Evolutionary conservation across 768 basidiomycete species (phyloP).

Genomic region (Steccherinum ochraceum): DNA sequence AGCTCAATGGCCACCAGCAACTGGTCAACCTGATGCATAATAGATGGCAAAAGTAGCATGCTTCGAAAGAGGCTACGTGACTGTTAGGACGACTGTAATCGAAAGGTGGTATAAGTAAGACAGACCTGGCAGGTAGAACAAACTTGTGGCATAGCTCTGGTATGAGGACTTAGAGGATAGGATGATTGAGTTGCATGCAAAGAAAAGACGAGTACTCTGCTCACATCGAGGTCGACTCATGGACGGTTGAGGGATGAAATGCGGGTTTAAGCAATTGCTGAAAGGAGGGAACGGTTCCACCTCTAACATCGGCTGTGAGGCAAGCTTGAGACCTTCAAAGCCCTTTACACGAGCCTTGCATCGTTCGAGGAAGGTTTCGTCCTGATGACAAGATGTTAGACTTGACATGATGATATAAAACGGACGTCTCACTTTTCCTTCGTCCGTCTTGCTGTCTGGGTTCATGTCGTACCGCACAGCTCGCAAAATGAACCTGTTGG

Average conservation of each 20-base stretch:
- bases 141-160: conserved; percentile 76
- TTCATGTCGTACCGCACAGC: conserved; percentile 59
- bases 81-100: too few species aligned
- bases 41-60: conserved; percentile 65
- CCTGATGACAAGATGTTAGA: conserved; percentile 38
- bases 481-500: conserved; percentile 57
- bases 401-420: conserved; percentile 6
- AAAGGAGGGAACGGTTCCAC: conserved; percentile 45
- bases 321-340: conserved; percentile 54
- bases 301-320: conserved; percentile 68
- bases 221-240: conserved; percentile 55
- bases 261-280: conserved; percentile 41
- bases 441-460: conserved; percentile 64
- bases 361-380: conserved; percentile 61
- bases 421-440: conserved; percentile 49
- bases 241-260: conserved; percentile 13
- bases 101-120: not conserved
- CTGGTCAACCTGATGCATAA: conserved; percentile 67
- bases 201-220: conserved; percentile 16
- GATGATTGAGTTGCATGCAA: too few species aligned
- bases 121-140: conserved; percentile 66
- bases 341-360: conserved; percentile 56
- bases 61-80: conserved; percentile 56
- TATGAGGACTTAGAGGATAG: conserved; percentile 54
- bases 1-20: conserved; percentile 73